Percentiles rank a stretch among this genome's conserved stretches.
phyloP scores from a whole-genome alignment of 1,284 basidiomycete species.

The Megacollybia platyphylla region DNA sequence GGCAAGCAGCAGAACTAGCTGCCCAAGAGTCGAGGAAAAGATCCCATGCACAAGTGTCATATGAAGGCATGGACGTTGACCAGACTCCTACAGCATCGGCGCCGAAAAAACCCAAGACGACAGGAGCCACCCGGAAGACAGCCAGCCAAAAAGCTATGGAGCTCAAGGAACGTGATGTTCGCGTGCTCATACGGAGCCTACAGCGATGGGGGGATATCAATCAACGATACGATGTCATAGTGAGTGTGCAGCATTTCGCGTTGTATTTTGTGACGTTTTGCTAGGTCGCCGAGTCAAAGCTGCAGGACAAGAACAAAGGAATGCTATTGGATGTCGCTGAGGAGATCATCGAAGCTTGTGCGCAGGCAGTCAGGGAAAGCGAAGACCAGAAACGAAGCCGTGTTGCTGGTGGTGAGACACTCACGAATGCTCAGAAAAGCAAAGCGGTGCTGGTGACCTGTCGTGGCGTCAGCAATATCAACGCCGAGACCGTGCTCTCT shows the following conservation, averaged over 20 bases:
- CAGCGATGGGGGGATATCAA: constrained; percentile 98
- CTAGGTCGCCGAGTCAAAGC: constrained; percentile 84
- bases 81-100: constrained; percentile 48
- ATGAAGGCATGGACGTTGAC: constrained; percentile 85
- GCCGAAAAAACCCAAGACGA: constrained; percentile 61
- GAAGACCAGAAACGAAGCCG: constrained; percentile 69
- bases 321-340: constrained; percentile 89
- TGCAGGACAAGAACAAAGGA: constrained; percentile 88
- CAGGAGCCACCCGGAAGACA: constrained; percentile 65
- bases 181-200: constrained; percentile 89
- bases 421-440: constrained; percentile 81
- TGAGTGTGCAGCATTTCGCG: constrained; percentile 25
- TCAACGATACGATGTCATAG: constrained; percentile 88
- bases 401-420: constrained; percentile 72
- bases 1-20: constrained; percentile 53
- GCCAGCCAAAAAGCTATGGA: constrained; percentile 91
- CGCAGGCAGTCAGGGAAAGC: constrained; percentile 76
- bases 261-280: constrained; percentile 15
- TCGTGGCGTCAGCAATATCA: constrained; percentile 86
- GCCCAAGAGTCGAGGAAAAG: constrained; percentile 68
- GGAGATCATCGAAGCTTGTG: constrained; percentile 83
- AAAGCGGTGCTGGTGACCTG: constrained; percentile 92
- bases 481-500: constrained; percentile 93
- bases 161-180: constrained; percentile 93
- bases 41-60: constrained; percentile 76